Evolutionary conservation across 1,284 basidiomycete genomes (phyloP), one percentile per base, ranked within the genome.

Genomic region (Pholiota adiposa): DNA sequence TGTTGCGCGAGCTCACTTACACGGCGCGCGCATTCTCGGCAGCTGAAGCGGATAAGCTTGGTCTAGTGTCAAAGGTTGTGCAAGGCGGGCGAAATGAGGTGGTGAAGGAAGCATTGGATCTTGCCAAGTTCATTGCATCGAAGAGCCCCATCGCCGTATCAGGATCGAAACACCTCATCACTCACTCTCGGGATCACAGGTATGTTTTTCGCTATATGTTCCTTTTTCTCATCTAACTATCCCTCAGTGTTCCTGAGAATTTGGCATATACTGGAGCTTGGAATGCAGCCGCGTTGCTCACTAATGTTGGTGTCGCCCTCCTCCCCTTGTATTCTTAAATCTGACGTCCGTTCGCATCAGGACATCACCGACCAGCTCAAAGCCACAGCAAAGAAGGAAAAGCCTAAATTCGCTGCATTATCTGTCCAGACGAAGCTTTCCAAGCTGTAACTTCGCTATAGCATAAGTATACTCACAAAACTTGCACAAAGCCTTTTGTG

Each of bases 91-190:
- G 83, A 33, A 79, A 84, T 0, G 83, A 81, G 58, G 87, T 88
- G 0, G 71, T 87, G 2, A 63, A 68, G 2, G 86, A 82, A 0
- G 92, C 94, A 0, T 61, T 96, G 31, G 80, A 83, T 34, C 76
- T 91, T 6, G 94, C 92, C 0, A 76, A 77, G 58, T 67, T 79
- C 0, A 92, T 97, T 49, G 91, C 93, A 1, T 62, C 65, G 46
- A 96, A 96, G 76, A 91, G 89, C 36, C 95, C 96, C 0, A 77
- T 97, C 0, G 95, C 94, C 0, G 87, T 94, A 0, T 68, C 84
- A 0, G 87, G 90, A 1, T 92, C 93, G n/a, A 97, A 97, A 79
- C 87, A 86, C 61, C 75, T 96, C 2, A 73, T 90, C 34, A 71
- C 78, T 56, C 92, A 96, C 75, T 80, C 92, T 1, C 74, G 92